Percentiles rank a stretch among this genome's conserved stretches.
phyloP scores from a whole-genome alignment of 352 stramenopile species.

The Phytophthora sansomeana region DNA sequence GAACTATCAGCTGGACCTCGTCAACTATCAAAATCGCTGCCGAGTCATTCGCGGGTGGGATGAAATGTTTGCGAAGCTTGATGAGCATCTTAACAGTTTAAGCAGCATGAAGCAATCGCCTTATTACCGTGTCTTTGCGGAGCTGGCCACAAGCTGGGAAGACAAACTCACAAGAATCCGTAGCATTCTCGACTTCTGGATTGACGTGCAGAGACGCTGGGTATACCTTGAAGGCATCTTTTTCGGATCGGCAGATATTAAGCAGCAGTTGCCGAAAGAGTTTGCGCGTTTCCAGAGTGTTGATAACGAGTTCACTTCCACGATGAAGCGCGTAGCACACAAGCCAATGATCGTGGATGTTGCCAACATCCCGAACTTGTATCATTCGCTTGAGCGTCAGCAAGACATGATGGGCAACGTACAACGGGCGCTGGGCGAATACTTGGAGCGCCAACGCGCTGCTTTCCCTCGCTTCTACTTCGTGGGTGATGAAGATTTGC shows the following conservation, averaged over 20 bases:
- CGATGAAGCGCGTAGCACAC: conserved; percentile 97
- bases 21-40: conserved; percentile 95
- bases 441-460: conserved; percentile 98
- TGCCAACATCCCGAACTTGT: conserved; percentile 90
- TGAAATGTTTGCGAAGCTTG: conserved; percentile 99
- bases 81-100: conserved; percentile 99
- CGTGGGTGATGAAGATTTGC: conserved; percentile 99
- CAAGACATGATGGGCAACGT: conserved; percentile 99
- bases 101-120: conserved; percentile 99
- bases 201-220: conserved; percentile 99
- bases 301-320: conserved; percentile 98
- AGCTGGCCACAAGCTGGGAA: conserved; percentile 98
- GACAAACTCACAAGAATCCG: conserved; percentile 97
- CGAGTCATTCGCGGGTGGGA: conserved; percentile 99
- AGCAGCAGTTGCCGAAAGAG: conserved; percentile 98
- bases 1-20: conserved; percentile 91
- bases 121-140: conserved; percentile 99
- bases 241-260: conserved; percentile 98
- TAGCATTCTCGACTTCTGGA: conserved; percentile 98
- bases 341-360: conserved; percentile 98
- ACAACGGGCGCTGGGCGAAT: conserved; percentile 99
- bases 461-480: conserved; percentile 99
- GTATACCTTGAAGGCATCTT: conserved; percentile 99
- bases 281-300: conserved; percentile 99
- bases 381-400: conserved; percentile 94